Evolutionary conservation across 805 yeast genomes (phyloP).

Genomic region (Candida adriatica): DNA sequence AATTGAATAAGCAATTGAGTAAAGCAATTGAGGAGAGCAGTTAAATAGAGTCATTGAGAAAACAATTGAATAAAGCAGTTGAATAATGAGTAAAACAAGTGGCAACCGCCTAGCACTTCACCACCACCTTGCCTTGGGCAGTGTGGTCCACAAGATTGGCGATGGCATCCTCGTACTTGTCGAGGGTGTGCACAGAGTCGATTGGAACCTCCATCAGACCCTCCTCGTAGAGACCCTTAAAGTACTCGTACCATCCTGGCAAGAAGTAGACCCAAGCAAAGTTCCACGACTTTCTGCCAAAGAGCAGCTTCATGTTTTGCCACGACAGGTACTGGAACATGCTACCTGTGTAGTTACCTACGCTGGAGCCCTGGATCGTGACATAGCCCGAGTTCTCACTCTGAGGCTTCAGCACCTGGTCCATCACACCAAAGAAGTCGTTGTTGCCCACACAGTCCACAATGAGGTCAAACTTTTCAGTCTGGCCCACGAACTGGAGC

Average conservation of each 20-base stretch:
- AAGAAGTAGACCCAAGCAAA: conserved; percentile 19
- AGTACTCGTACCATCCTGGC: conserved; percentile 20
- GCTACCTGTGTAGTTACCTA: conserved; percentile 23
- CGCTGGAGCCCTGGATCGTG: conserved; percentile 51
- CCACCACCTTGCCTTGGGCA: conserved; percentile 64
- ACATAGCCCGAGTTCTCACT: conserved; percentile 41
- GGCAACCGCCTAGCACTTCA: too few species aligned
- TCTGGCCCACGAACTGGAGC: conserved; percentile 18
- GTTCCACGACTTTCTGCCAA: conserved; percentile 19
- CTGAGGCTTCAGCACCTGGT: conserved; percentile 38
- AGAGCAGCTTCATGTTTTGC: conserved; percentile 8
- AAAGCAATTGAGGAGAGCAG: too few species aligned
- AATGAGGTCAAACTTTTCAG: conserved; percentile 48
- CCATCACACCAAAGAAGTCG: conserved; percentile 38
- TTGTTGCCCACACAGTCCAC: conserved; percentile 60
- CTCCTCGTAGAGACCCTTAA: conserved; percentile 30
- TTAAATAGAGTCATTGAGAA: too few species aligned
- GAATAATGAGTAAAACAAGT: too few species aligned
- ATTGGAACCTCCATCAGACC: conserved; percentile 38
- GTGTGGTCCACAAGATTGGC: conserved; percentile 37
- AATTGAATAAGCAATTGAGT: too few species aligned
- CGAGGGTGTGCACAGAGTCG: conserved; percentile 44
- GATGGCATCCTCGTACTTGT: conserved; percentile 44
- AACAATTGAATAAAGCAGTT: too few species aligned
- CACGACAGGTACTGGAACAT: conserved; percentile 6